A percentile compares a stretch with the other conserved stretches of the same genome.
Evolutionary conservation across 352 stramenopile genomes (phyloP).

Genomic region (Globisporangium takayamanum): DNA sequence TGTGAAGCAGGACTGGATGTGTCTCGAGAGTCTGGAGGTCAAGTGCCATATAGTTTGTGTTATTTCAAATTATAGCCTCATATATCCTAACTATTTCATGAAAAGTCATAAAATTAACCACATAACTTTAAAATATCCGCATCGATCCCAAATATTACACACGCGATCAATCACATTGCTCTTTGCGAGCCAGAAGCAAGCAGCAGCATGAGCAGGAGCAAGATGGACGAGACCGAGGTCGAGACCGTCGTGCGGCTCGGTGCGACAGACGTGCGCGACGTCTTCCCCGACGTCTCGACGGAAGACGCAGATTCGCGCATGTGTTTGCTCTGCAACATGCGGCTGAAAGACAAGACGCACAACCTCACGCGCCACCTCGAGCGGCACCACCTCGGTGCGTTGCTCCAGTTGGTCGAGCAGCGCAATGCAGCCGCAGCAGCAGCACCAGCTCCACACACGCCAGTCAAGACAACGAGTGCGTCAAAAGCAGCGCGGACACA

Average conservation of each 20-base stretch:
- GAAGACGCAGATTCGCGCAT: conserved; percentile 37
- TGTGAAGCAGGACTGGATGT: too few species aligned
- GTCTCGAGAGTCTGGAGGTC: too few species aligned
- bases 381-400: conserved; percentile 37
- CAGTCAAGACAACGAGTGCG: conserved; percentile 3
- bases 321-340: conserved; percentile 36
- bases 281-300: conserved; percentile 31
- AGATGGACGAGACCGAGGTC: conserved; percentile 46
- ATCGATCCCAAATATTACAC: too few species aligned
- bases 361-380: conserved; percentile 58
- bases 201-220: not conserved
- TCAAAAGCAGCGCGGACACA: not conserved
- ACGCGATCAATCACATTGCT: too few species aligned
- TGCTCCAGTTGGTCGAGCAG: conserved; percentile 47
- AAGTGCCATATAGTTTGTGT: too few species aligned
- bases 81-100: too few species aligned
- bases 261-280: conserved; percentile 40
- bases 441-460: conserved; percentile 5
- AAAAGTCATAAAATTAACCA: too few species aligned
- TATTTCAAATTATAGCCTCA: too few species aligned
- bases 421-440: conserved; percentile 20
- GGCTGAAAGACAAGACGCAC: conserved; percentile 62
- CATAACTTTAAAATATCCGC: too few species aligned
- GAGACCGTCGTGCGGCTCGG: conserved; percentile 45
- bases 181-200: too few species aligned